A percentile compares a stretch with the other conserved stretches of the same genome.
Conservation (phyloP, 2,329 filamentous ascomycete genomes). For the Plectosphaerella cucumerina region DNA sequence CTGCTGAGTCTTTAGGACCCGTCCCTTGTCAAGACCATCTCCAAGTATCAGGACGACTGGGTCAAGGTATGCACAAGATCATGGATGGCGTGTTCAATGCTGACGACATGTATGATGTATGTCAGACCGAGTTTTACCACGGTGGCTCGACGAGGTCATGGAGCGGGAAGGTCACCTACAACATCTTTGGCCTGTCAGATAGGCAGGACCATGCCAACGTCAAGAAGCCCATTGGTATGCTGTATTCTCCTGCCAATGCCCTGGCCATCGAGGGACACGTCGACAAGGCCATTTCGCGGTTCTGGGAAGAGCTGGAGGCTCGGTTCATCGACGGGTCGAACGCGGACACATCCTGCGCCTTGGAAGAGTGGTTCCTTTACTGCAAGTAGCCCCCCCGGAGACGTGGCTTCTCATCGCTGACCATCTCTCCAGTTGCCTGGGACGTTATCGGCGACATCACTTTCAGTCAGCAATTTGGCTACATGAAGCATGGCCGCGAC, state of each 20-base stretch:
- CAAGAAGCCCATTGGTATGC: constrained; percentile 31
- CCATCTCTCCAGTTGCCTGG: constrained; percentile 22
- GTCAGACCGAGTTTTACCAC: constrained; percentile 30
- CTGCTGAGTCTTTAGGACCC: constrained; percentile 20
- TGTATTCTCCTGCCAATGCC: constrained; percentile 24
- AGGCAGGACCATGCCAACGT: constrained; percentile 23
- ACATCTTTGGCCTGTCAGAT: constrained; percentile 32
- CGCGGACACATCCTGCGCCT: constrained; percentile 27
- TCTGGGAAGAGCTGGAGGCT: constrained; percentile 36
- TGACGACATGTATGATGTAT: constrained; percentile 14
- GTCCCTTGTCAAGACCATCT: constrained; percentile 21
- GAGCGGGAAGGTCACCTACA: constrained; percentile 27
- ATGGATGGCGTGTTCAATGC: constrained; percentile 13
- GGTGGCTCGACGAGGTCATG: constrained; percentile 23
- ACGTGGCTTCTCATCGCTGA: background rate
- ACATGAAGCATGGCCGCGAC: constrained; percentile 44
- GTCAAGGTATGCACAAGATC: constrained; percentile 11
- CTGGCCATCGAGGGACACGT: constrained; percentile 30
- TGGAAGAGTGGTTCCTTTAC: constrained; percentile 41
- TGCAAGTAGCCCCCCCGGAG: constrained; percentile 10
- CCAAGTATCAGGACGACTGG: constrained; percentile 19
- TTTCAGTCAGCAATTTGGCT: constrained; percentile 48
- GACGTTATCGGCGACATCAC: constrained; percentile 49
- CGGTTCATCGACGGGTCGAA: constrained; percentile 11
- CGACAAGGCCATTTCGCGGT: constrained; percentile 43